Evolutionary conservation across 1,284 basidiomycete species (phyloP), one percentile per base, ranked within the genome.

Genomic region (Rhodotorula glutinis): DNA sequence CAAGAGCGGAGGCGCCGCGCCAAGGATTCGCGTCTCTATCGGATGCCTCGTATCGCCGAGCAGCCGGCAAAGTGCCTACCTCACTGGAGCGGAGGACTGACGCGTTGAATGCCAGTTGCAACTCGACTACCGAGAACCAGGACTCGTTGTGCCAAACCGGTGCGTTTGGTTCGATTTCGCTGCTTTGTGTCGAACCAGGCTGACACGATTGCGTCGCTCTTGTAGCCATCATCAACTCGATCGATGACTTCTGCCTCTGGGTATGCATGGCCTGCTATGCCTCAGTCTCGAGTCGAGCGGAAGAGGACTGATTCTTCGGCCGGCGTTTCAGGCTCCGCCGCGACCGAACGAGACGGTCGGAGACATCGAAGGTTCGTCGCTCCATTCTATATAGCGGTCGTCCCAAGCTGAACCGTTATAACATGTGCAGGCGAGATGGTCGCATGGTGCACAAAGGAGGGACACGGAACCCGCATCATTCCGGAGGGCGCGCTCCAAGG

Each of bases 91-190:
- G 9, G 9, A 25, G 17, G 13, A 29, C 25, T 23, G 27, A 51
- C 49, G 27, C 10, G 3, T 23, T 41, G 5, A 38, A 17, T 30
- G 14, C 43, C 65, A 56, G 63, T 4, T 73, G 71, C 63, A 70
- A 70, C 57, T 49, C 27, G 44, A 67, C 69, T 3, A 73, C 69
- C 14, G 62, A 70, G 53, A 82, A 81, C 73, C 83, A 82, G 67
- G 56, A 81, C 3, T 88, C 87, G 0, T 66, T 82, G 56, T 89
- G 88, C 75, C 88, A 89, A 78, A 89, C 87, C 0, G 56, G 63
- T 60, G 38, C 63, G 63, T 2, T 38, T 11, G 33, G 33, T 11
- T 23, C 23, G 25, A 14, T 40, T 38, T 17, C n/a, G 10, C 30
- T n/a, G n/a, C n/a, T n/a, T n/a, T n/a, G n/a, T n/a, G n/a, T n/a